A percentile compares a stretch with the other conserved stretches of the same genome.
These are phyloP conservation scores for Talaromyces verruculosus DNA, from an alignment of 2,329 filamentous ascomycete species.

Conservation along the genomic window DNA sequence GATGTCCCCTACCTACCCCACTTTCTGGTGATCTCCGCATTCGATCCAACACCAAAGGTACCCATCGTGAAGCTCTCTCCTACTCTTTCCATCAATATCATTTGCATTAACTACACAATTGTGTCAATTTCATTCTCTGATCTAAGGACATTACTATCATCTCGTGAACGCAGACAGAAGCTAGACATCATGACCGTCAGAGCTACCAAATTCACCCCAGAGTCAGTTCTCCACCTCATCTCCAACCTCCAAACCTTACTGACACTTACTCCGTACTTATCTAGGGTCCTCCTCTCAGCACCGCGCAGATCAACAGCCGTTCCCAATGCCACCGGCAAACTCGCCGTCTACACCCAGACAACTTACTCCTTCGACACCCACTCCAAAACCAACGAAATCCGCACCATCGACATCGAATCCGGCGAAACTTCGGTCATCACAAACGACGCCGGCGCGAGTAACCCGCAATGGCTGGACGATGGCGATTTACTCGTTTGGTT, in stretches of 20 bases:
- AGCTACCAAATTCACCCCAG: slow-evolving; percentile 44
- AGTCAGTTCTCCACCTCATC: slow-evolving; percentile 32
- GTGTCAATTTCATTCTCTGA: not conserved
- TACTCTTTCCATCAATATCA: not conserved
- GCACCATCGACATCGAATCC: slow-evolving; percentile 45
- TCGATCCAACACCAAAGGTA: not conserved
- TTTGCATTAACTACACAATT: not conserved
- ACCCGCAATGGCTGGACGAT: slow-evolving; percentile 49
- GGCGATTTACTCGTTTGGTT: slow-evolving; percentile 49
- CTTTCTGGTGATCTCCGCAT: slow-evolving; percentile 8
- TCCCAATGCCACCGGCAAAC: slow-evolving; percentile 48
- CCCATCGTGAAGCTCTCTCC: not conserved
- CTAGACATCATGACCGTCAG: slow-evolving; percentile 39
- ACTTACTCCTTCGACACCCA: slow-evolving; percentile 53
- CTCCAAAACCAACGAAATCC: slow-evolving; percentile 48
- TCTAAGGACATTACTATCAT: not conserved
- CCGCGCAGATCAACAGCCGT: slow-evolving; percentile 47
- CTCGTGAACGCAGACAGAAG: too few species aligned
- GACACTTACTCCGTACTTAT: not conserved
- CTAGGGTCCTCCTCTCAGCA: slow-evolving; percentile 48
- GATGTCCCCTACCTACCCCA: not conserved
- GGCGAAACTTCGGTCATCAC: slow-evolving; percentile 45
- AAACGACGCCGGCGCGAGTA: slow-evolving; percentile 46
- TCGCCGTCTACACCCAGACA: slow-evolving; percentile 50
- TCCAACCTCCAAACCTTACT: slow-evolving; percentile 4